These are phyloP conservation scores for Microsporum ferrugineum DNA, from an alignment of 2,329 filamentous ascomycete species.

Conservation along the genomic window DNA sequence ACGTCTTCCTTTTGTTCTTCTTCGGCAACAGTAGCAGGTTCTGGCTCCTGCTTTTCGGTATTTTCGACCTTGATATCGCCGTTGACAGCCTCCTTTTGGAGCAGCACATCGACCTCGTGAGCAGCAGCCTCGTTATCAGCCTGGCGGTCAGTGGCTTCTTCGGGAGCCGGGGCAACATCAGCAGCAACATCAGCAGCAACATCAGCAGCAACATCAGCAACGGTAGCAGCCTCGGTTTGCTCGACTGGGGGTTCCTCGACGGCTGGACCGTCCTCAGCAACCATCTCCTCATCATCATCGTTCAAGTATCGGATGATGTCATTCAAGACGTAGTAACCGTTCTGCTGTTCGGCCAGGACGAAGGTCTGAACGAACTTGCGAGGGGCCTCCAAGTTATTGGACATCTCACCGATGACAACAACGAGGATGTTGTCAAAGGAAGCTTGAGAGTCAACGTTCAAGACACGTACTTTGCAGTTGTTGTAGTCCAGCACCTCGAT, in stretches of 20 bases:
- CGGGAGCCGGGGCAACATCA: constrained; percentile 36
- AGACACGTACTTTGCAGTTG: constrained; percentile 94
- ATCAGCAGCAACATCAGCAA: not conserved
- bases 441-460: constrained; percentile 93
- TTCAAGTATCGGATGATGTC: constrained; percentile 93
- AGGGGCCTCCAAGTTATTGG: constrained; percentile 80
- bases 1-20: constrained; percentile 15
- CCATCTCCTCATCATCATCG: constrained; percentile 53
- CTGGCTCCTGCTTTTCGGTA: constrained; percentile 19
- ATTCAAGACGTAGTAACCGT: constrained; percentile 96
- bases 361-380: constrained; percentile 98
- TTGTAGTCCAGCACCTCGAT: constrained; percentile 90
- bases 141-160: constrained; percentile 20
- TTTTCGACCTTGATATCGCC: constrained; percentile 26
- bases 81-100: constrained; percentile 51
- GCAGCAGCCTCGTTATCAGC: constrained; percentile 35
- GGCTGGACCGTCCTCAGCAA: constrained; percentile 22
- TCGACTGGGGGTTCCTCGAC: constrained; percentile 27
- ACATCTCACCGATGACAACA: constrained; percentile 95
- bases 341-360: constrained; percentile 87
- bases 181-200: constrained; percentile 26
- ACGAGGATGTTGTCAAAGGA: constrained; percentile 92
- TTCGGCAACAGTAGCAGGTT: constrained; percentile 26
- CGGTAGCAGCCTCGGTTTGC: constrained; percentile 17
- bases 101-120: constrained; percentile 58